Base-by-base conservation (phyloP, 1,139 yeast species). In the Taphrina communis region DNA sequence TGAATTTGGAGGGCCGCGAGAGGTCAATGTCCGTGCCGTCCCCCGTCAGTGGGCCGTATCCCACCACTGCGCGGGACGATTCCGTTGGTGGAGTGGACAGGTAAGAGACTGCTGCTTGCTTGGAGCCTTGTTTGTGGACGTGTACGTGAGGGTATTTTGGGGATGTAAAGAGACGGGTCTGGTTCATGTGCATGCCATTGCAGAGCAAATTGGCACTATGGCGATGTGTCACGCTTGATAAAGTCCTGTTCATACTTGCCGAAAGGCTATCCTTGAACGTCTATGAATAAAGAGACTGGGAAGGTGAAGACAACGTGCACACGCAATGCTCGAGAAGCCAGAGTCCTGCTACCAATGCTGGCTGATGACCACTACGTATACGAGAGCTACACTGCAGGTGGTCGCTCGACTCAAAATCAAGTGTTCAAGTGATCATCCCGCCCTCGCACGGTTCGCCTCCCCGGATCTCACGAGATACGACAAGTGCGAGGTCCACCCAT, bases 101-200 rank as follows among this genome's bases (percentile, higher is more conserved):
- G 58, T 48, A 56, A 21, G 44, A 35, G 41, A 66, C 56, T 36
- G 62, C 61, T n/a, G 55, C 62, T 58, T 44, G 62, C 38, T 38
- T 53, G 9, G 42, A 9, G 12, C 61, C 61, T 4, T 63, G 61
- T 25, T 53, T 55, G 46, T 53, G 67, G 12, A 44, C 52, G 9
- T 56, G 51, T 38, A 63, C 61, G 42, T 63, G 67, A 8, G 53
- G 53, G 25, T 58, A 58, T 17, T 12, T 44, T 1, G 52, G 62
- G 6, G 62, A 58, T 14, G 62, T 25, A 41, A 58, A 58, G 42
- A 25, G 19, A 12, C 62, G 53, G n/a, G 36, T 35, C 48, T 44
- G 48, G 48, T 7, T n/a, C 19, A 6, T 14, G 48, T 44, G 8
- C 8, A 44, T 44, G 48, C 48, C 19, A 44, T n/a, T 44, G 42